phyloP scores from a whole-genome alignment of 225 moss, liverwort and hornwort species.

The Straminergon stramineum region DNA sequence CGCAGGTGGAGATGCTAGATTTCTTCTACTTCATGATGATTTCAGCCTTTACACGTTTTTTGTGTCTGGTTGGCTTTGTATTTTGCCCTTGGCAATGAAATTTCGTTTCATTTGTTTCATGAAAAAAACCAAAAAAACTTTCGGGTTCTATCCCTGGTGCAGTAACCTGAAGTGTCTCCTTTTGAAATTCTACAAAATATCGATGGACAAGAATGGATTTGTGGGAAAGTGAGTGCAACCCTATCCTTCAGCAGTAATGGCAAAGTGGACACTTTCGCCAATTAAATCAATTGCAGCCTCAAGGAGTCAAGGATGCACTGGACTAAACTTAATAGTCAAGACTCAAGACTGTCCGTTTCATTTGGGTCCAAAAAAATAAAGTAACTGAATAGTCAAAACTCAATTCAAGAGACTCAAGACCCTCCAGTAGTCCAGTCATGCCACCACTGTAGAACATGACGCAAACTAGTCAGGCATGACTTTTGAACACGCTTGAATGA shows the following conservation, averaged over 20 bases:
- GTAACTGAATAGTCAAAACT: neutral
- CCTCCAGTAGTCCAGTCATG: neutral
- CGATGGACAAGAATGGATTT: neutral
- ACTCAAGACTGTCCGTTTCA: too few species aligned
- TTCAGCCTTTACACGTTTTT: neutral
- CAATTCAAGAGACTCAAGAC: neutral
- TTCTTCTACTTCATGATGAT: neutral
- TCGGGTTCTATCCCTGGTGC: too few species aligned
- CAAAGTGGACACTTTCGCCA: neutral
- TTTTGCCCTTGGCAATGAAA: too few species aligned
- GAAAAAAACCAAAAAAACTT: too few species aligned
- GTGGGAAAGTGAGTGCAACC: neutral
- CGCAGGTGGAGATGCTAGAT: neutral
- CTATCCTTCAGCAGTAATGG: neutral
- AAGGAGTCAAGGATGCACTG: neutral
- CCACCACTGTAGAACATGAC: neutral
- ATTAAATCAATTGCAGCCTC: neutral
- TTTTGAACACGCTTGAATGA: neutral
- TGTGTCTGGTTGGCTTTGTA: too few species aligned
- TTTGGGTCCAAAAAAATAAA: too few species aligned
- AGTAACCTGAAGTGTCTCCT: neutral
- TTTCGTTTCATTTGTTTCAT: too few species aligned
- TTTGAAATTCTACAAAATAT: neutral
- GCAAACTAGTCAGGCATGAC: neutral
- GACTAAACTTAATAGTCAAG: neutral